Conservation (phyloP, 73 alveolate genomes). For the Tetrahymena elliotti region DNA sequence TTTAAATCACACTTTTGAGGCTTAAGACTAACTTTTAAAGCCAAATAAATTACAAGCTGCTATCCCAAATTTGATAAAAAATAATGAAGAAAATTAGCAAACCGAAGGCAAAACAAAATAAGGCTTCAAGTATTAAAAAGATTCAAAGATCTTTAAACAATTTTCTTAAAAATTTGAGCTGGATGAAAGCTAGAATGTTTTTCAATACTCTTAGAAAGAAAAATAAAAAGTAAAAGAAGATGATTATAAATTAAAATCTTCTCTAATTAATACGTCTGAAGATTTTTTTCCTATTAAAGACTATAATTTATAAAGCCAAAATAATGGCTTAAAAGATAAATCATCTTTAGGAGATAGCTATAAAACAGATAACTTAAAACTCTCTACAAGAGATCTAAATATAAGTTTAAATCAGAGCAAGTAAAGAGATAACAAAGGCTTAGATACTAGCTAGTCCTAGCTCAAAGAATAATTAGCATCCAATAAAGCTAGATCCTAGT, state of each 20-base stretch:
- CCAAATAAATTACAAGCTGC: neutral
- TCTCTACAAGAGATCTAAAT: neutral
- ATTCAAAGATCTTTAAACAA: too few relatives aligned
- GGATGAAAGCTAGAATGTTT: neutral
- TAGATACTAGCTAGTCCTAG: neutral
- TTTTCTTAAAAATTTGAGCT: neutral
- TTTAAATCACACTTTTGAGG: neutral
- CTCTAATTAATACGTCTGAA: neutral
- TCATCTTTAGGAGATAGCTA: neutral
- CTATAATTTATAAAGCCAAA: neutral
- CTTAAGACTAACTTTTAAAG: neutral
- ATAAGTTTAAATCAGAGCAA: neutral
- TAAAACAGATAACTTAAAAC: neutral
- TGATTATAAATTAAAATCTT: neutral
- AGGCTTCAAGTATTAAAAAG: neutral
- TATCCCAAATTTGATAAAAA: neutral
- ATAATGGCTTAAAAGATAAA: neutral
- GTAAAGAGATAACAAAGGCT: neutral
- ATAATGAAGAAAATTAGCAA: neutral
- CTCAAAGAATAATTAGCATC: neutral
- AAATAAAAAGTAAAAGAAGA: neutral
- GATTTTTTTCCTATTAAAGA: neutral
- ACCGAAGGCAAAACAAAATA: neutral
- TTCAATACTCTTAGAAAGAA: neutral
- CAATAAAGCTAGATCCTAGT: neutral